Base-by-base conservation (phyloP, 441 rosid species). In the Dalechampia spathulata region DNA sequence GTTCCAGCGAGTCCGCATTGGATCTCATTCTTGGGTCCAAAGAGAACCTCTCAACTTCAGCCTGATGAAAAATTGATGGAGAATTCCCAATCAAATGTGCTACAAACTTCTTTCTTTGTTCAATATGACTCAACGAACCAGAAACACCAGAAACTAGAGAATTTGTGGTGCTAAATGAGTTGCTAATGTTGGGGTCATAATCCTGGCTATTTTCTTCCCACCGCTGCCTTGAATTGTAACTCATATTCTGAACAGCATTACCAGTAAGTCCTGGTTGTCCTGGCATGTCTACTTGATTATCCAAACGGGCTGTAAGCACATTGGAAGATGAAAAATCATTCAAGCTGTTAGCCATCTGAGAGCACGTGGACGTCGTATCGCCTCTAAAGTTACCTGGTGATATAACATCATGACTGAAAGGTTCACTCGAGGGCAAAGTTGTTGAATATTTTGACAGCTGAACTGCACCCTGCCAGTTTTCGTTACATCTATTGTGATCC, bases 401-500 rank as follows among this genome's bases (percentile, higher is more conserved):
- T 56, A 65, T 44, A 47, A 48, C 71, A 63, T 62, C 62, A 30
- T 70, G 66, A 51, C 70, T 51, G 40, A 69, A 75, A 43, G 74
- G 62, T 41, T 68, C 75, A 40, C 56, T 55, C 30, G 48, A 22
- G 25, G 76, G 72, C 66, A 74, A 54, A 55, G 84, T 78, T 22
- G 83, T 68, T 2, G 76, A 67, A 34, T 69, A 75, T 43, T 61
- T 72, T 46, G 87, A 67, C 50, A 72, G 42, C 13, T 79, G 78
- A 43, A 49, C 79, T 6, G 70, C 68, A 44, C 64, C 62, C 13
- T 73, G 78, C 83, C 93, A 77, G 62, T 49, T 66, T 28, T 71
- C 78, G 46, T 44, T 71, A 57, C 57, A 64, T 67, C 78, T 79
- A 61, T 55, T 73, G 38, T 77, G 74, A 67, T 75, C 85, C 21